A percentile compares a stretch with the other conserved stretches of the same genome.
These are phyloP conservation scores for Mycena crocata DNA, from an alignment of 768 basidiomycete genomes.

Conservation along the genomic window DNA sequence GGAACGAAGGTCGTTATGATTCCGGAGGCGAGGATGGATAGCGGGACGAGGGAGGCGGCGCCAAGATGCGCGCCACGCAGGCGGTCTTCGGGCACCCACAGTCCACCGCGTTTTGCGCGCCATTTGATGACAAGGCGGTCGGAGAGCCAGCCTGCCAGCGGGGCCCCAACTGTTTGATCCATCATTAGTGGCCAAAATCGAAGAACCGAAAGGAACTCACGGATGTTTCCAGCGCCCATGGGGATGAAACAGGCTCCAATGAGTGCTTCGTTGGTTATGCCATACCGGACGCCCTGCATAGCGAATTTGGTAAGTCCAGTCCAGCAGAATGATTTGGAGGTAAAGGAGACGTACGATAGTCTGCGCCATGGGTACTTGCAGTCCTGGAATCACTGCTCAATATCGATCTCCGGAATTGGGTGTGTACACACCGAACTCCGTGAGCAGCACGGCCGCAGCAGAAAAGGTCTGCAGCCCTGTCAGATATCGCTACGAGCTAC, in stretches of 20 bases:
- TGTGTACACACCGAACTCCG: constrained; percentile 54
- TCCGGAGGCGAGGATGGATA: constrained; percentile 55
- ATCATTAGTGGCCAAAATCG: not conserved
- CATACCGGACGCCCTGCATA: constrained; percentile 66
- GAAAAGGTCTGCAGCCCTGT: constrained; percentile 47
- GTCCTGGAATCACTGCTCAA: constrained; percentile 49
- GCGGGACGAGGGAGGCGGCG: constrained; percentile 52
- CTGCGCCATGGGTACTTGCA: constrained; percentile 72
- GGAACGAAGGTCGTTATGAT: constrained; percentile 39
- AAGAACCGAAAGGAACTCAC: constrained; percentile 48
- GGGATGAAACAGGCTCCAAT: constrained; percentile 73
- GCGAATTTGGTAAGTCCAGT: not conserved
- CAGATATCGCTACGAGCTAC: not conserved
- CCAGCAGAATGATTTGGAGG: not conserved
- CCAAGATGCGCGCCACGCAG: constrained; percentile 55
- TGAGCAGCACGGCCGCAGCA: constrained; percentile 43
- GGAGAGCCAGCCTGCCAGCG: constrained; percentile 57
- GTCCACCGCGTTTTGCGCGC: constrained; percentile 50
- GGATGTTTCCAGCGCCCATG: constrained; percentile 67
- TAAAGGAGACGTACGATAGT: constrained; percentile 64
- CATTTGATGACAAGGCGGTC: constrained; percentile 53
- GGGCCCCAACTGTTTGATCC: constrained; percentile 54
- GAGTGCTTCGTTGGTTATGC: constrained; percentile 65
- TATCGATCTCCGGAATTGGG: constrained; percentile 24
- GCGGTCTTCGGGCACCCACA: constrained; percentile 65